A percentile compares a stretch with the other conserved stretches of the same genome.
phyloP scores from a whole-genome alignment of 2,329 filamentous ascomycete species.

The Pseudogymnoascus destructans region DNA sequence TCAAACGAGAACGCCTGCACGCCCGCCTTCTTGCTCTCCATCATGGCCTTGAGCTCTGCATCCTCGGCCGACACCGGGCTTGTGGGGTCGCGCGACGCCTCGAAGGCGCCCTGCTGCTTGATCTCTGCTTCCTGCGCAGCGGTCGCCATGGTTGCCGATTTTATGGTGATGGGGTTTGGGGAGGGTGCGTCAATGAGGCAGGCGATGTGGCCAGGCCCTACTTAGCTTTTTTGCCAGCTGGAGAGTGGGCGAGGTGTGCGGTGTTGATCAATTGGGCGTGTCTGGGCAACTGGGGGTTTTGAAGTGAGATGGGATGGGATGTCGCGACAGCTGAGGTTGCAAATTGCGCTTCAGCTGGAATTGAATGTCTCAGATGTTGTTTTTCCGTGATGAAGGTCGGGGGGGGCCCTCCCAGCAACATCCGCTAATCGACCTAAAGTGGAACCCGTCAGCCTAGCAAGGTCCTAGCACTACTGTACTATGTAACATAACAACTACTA shows the following conservation, averaged over 20 bases:
- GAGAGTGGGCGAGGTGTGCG: background rate
- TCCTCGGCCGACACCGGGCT: slow-evolving; percentile 54
- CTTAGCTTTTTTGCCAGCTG: background rate
- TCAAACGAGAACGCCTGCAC: slow-evolving; percentile 75
- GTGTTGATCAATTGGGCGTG: background rate
- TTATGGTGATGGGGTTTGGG: background rate
- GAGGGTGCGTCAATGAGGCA: background rate
- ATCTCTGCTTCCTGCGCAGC: slow-evolving; percentile 42
- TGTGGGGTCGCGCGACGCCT: slow-evolving; percentile 61
- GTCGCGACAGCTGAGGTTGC: background rate
- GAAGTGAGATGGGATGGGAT: background rate
- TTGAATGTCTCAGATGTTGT: background rate
- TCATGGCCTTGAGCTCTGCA: slow-evolving; percentile 59
- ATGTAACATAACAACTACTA: too few relatives aligned
- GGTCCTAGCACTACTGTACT: too few relatives aligned
- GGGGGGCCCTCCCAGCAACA: too few relatives aligned
- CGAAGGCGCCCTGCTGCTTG: slow-evolving; percentile 68
- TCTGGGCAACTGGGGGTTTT: background rate
- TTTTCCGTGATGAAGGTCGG: background rate
- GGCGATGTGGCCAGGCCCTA: background rate
- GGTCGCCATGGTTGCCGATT: slow-evolving; percentile 15
- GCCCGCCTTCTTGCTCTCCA: slow-evolving; percentile 68
- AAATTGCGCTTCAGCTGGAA: background rate
- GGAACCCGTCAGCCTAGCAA: too few relatives aligned
- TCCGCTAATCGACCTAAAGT: too few relatives aligned